Base-by-base conservation (phyloP, 2,329 filamentous ascomycete species). In the Nannizziopsis barbatae region DNA sequence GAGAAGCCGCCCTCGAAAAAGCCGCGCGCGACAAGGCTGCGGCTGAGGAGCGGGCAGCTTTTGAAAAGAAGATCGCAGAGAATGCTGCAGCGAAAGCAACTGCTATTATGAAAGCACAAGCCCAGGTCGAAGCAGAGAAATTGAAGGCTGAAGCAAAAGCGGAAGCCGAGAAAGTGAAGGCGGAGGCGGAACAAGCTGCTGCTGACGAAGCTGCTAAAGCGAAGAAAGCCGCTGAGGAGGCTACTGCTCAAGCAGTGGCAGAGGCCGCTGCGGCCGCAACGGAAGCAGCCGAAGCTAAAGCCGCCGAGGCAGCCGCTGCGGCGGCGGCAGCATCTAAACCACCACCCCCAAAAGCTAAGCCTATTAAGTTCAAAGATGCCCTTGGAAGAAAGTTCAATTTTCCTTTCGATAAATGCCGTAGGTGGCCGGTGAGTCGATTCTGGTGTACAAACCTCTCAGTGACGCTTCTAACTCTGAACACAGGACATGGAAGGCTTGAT, bases 331-430 rank as follows among this genome's bases (percentile, higher is more conserved):
- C 54, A 22, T 59, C 58, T 22, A 56, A 54, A 14, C 61, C 65
- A n/a, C 70, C 73, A 1, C 72, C 76, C n/a, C 71, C 74, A 49
- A 73, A 74, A 56, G 84, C 86, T 64, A 73, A 80, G 38, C 86
- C 85, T 2, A 86, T 95, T 63, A 83, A 82, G 56, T 94, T 94
- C 70, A 93, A 93, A 67, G 89, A 95, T 62, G 88, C 88, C 0
- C 80, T 95, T 12, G 86, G 86, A 30, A 77, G 89, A 56, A 95
- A 93, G 65, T 95, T 93, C 64, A 92, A 80, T 66, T 95, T 95
- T 60, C 89, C 89, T 1, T 95, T 83, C 67, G 79, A 89, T 54
- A 65, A 93, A 27, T 95, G 88, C 65, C 79, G 81, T 59, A 92
- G 82, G 2, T 93, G 87, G 87, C 71, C 74, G 71, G 85, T 89